Percentiles rank a stretch among this genome's conserved stretches.
Conservation (phyloP, 75 land plant genomes). For the Cunninghamia lanceolata region DNA sequence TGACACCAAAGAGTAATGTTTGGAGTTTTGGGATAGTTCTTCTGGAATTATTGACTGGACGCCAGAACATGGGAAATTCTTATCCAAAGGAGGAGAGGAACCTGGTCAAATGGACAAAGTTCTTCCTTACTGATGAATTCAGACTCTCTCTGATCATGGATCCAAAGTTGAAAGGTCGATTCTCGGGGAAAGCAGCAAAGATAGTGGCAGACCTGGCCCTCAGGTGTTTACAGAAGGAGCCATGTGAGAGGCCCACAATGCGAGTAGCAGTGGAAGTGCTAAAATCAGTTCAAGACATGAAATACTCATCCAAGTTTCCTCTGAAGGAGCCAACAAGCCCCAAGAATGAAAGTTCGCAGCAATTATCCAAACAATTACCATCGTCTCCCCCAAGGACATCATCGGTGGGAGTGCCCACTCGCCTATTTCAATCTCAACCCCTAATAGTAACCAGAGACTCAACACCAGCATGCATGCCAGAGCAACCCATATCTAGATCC, state of each 20-base stretch:
- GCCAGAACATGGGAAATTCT: slow-evolving; percentile 48
- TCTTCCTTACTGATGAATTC: slow-evolving; percentile 75
- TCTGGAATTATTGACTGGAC: slow-evolving; percentile 89
- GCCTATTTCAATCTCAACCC: slow-evolving; percentile 7
- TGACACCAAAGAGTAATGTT: slow-evolving; percentile 84
- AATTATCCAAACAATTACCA: slow-evolving; percentile 2
- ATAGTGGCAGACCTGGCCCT: slow-evolving; percentile 70
- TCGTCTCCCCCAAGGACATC: background rate
- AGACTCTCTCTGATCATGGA: slow-evolving; percentile 80
- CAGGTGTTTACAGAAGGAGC: slow-evolving; percentile 72
- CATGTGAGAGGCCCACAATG: slow-evolving; percentile 84
- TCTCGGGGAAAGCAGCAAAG: slow-evolving; percentile 62
- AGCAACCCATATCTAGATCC: slow-evolving; percentile 6
- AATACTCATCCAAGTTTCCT: slow-evolving; percentile 45
- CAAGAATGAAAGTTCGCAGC: slow-evolving; percentile 9
- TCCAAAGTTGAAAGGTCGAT: slow-evolving; percentile 70
- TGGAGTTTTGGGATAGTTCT: slow-evolving; percentile 97
- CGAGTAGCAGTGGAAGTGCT: slow-evolving; percentile 61
- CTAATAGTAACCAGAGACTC: slow-evolving; percentile 14
- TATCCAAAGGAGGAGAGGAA: slow-evolving; percentile 66
- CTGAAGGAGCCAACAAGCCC: slow-evolving; percentile 53
- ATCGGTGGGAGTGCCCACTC: background rate
- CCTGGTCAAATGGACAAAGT: slow-evolving; percentile 76
- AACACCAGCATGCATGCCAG: background rate
- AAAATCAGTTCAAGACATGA: slow-evolving; percentile 60